Conservation (phyloP, 768 basidiomycete species). For the Leucocoprinus leucothites region DNA sequence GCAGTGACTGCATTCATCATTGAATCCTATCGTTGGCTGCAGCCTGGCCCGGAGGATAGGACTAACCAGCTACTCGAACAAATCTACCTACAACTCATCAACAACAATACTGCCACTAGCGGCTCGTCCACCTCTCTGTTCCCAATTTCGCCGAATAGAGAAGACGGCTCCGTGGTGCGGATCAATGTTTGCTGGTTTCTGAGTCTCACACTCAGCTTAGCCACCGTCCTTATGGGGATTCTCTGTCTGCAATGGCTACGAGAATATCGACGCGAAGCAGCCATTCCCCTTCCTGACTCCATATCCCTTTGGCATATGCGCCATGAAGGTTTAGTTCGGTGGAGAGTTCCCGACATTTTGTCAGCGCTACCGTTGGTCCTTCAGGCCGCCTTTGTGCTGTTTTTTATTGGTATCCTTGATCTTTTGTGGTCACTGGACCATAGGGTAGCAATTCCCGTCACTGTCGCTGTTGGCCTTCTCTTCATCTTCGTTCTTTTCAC, state of each 20-base stretch:
- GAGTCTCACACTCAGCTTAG: conserved; percentile 19
- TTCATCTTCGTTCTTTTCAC: conserved; percentile 20
- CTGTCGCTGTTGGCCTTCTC: conserved; percentile 18
- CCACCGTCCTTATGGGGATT: conserved; percentile 18
- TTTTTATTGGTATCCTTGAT: conserved; percentile 26
- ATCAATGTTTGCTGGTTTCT: conserved; percentile 21
- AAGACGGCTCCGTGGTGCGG: background rate
- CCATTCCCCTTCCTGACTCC: conserved; percentile 7
- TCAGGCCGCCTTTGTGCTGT: conserved; percentile 27
- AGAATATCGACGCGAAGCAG: conserved; percentile 17
- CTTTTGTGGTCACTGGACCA: conserved; percentile 24
- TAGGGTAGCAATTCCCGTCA: conserved; percentile 18
- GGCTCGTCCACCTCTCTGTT: background rate
- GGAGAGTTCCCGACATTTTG: conserved; percentile 26
- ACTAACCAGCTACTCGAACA: background rate
- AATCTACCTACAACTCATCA: background rate
- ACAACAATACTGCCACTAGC: background rate
- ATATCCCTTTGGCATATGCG: conserved; percentile 24
- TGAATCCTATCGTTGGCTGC: conserved; percentile 21
- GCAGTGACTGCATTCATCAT: conserved; percentile 24
- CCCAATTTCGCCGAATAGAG: background rate
- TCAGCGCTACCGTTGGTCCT: conserved; percentile 26
- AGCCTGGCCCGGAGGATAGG: conserved; percentile 16
- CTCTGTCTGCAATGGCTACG: conserved; percentile 24
- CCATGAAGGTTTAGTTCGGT: conserved; percentile 24